These are phyloP conservation scores for Candida maesae DNA, from an alignment of 805 yeast genomes.

Conservation along the genomic window DNA sequence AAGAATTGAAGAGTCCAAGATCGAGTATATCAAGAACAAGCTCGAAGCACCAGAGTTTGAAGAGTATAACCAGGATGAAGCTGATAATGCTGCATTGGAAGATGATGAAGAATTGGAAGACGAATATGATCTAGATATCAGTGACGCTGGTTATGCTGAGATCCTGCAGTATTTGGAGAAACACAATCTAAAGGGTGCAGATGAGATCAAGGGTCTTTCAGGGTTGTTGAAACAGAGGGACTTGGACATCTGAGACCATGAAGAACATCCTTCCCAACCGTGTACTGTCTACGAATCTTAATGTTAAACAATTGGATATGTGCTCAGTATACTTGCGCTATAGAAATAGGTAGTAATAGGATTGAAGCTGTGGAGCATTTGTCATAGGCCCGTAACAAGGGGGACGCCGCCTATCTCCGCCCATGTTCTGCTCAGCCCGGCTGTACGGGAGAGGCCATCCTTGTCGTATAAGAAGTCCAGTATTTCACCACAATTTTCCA, in stretches of 20 bases:
- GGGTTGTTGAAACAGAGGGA: conserved; percentile 15
- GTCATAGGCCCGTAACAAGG: too few species aligned
- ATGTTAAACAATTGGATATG: too few species aligned
- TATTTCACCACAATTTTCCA: too few species aligned
- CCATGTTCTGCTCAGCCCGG: too few species aligned
- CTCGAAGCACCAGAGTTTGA: conserved; percentile 19
- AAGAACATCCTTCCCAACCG: background rate
- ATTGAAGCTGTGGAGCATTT: too few species aligned
- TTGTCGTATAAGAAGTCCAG: too few species aligned
- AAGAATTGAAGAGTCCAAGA: conserved; percentile 37
- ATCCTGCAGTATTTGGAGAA: conserved; percentile 20
- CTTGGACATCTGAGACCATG: background rate
- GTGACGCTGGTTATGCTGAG: conserved; percentile 24
- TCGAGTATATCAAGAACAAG: conserved; percentile 37
- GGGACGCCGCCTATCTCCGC: too few species aligned
- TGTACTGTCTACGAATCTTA: too few species aligned
- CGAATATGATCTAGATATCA: conserved; percentile 27
- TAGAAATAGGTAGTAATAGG: too few species aligned
- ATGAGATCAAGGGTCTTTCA: conserved; percentile 15
- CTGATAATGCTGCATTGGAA: conserved; percentile 25
- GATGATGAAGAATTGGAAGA: conserved; percentile 32
- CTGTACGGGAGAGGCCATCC: too few species aligned
- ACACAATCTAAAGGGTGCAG: conserved; percentile 24
- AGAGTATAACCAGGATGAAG: conserved; percentile 20
- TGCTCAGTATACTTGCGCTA: too few species aligned